Percentiles rank a stretch among this genome's conserved stretches.
Evolutionary conservation across 345 rosid species (phyloP).

Genomic region (Laguncularia racemosa): DNA sequence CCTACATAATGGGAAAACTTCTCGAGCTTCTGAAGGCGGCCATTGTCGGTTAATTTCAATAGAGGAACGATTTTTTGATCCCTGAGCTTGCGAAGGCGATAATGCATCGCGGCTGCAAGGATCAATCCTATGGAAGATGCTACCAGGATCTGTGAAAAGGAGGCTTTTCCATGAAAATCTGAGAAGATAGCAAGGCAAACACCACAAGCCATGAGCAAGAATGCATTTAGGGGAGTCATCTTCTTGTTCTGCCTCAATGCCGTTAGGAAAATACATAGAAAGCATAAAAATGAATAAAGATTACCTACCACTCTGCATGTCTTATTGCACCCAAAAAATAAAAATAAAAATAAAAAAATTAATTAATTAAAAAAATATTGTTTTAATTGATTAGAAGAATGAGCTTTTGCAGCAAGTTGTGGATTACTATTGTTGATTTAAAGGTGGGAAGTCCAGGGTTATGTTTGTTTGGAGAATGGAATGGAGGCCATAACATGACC

Average conservation of each 20-base stretch:
- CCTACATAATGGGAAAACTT: conserved; percentile 90
- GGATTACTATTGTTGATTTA: conserved; percentile 4
- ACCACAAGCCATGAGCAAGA: background rate
- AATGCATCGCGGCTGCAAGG: conserved; percentile 57
- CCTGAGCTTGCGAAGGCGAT: conserved; percentile 33
- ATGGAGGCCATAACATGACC: conserved; percentile 1
- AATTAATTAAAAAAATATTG: too few species aligned
- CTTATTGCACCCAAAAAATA: conserved; percentile 11
- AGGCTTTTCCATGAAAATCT: conserved; percentile 37
- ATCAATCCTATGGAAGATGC: conserved; percentile 66
- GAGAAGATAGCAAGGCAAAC: conserved; percentile 3
- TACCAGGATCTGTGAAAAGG: conserved; percentile 43
- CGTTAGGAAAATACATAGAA: background rate
- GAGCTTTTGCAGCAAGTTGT: too few species aligned
- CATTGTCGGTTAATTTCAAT: conserved; percentile 29
- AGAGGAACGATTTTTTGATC: conserved; percentile 62
- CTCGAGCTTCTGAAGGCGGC: conserved; percentile 50
- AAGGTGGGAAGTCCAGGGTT: conserved; percentile 11
- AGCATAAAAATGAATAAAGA: background rate
- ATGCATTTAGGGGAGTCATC: background rate
- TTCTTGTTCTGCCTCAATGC: too few species aligned
- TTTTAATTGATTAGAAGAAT: too few species aligned
- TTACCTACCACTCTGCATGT: conserved; percentile 46
- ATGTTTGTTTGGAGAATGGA: conserved; percentile 16
- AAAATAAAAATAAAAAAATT: background rate